phyloP scores from a whole-genome alignment of 2,329 filamentous ascomycete genomes.

The Colletotrichum acutatum region DNA sequence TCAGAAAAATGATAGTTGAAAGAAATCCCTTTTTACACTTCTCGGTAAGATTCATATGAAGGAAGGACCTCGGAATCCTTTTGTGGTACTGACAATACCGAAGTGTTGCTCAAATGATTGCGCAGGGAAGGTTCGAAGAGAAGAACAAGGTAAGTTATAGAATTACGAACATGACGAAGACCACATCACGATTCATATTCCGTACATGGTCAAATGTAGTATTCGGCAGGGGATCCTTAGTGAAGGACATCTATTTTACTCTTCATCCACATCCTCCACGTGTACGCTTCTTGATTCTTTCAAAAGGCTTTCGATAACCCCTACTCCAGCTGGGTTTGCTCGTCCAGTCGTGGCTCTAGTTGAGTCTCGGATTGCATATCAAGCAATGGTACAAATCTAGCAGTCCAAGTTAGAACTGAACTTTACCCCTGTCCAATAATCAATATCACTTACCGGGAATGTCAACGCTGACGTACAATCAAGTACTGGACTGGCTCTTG shows the following conservation, averaged over 20 bases:
- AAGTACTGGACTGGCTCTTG: neutral
- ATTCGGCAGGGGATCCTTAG: accelerated
- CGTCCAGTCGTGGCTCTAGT: neutral
- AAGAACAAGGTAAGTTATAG: neutral
- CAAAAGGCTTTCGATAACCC: neutral
- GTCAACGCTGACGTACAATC: neutral
- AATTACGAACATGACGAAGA: neutral
- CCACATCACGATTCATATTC: neutral
- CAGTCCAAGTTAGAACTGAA: neutral
- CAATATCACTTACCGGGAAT: neutral
- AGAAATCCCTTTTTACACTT: neutral
- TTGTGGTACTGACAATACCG: neutral
- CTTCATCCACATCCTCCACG: neutral
- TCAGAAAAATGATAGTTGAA: neutral
- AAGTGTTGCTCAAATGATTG: accelerated
- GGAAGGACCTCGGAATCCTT: neutral
- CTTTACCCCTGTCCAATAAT: neutral
- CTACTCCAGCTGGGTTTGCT: neutral
- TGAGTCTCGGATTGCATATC: neutral
- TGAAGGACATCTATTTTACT: neutral
- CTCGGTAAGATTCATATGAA: neutral
- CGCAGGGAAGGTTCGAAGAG: neutral
- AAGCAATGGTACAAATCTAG: neutral
- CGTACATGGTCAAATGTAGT: accelerated
- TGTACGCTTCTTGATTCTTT: neutral